Percentiles rank a stretch among this genome's conserved stretches.
These are phyloP conservation scores for Apostasia shenzhenica DNA, from an alignment of 106 monocot genomes.

Conservation along the genomic window DNA sequence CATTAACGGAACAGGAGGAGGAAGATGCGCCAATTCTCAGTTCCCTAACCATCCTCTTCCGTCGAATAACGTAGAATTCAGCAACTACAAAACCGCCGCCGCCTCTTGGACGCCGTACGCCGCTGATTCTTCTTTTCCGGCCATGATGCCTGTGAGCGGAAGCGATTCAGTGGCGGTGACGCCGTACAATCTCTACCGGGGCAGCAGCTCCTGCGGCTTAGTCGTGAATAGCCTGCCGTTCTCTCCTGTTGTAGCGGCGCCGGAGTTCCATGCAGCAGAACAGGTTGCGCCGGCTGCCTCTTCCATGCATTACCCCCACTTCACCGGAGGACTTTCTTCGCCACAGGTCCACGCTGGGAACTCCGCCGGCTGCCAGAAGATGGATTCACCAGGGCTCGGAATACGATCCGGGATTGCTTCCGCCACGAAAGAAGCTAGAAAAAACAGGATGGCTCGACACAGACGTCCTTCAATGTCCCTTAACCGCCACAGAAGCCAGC, in stretches of 20 bases:
- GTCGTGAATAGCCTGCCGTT: too few relatives aligned
- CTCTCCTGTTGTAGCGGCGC: background rate
- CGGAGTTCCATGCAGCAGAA: background rate
- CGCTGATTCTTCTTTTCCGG: background rate
- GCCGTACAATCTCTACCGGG: conserved; percentile 7
- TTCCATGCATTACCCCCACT: background rate
- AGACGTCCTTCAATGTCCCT: conserved; percentile 38
- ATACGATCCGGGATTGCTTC: conserved; percentile 16
- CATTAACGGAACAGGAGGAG: background rate
- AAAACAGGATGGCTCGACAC: conserved; percentile 95
- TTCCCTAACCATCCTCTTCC: background rate
- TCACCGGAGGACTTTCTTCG: background rate
- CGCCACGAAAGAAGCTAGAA: conserved; percentile 78
- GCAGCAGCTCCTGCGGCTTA: conserved; percentile 6
- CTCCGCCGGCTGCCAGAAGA: conserved; percentile 6
- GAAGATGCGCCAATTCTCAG: background rate
- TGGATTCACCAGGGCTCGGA: conserved; percentile 12
- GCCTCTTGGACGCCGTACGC: background rate
- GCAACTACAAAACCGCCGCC: background rate
- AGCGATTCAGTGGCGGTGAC: background rate
- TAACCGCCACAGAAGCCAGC: conserved; percentile 38
- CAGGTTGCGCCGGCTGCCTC: background rate
- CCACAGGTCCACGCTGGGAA: conserved; percentile 1
- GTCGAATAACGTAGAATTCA: background rate
- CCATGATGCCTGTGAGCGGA: background rate